Evolutionary conservation across 345 rosid genomes (phyloP).

Genomic region (Eucalyptus erythrocorys): DNA sequence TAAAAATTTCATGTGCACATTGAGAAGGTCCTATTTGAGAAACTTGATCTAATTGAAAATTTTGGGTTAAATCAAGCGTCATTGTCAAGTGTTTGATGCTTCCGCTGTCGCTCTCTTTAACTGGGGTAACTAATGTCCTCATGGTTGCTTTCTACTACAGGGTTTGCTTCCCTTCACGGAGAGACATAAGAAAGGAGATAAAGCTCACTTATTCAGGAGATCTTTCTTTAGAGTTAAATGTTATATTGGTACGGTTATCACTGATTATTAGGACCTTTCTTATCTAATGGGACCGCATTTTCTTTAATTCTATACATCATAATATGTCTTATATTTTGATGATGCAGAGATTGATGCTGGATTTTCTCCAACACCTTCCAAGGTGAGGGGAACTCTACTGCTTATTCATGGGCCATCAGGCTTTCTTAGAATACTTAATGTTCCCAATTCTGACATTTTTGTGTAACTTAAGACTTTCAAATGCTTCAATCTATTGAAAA

Average conservation of each 20-base stretch:
- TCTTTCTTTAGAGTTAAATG: conserved; percentile 60
- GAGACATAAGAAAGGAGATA: conserved; percentile 34
- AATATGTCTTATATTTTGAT: not conserved
- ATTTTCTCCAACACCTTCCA: conserved; percentile 57
- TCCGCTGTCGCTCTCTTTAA: not conserved
- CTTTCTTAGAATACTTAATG: not conserved
- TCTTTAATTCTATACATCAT: not conserved
- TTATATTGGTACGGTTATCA: conserved; percentile 36
- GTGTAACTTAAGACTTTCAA: not conserved
- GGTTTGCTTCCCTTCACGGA: conserved; percentile 57
- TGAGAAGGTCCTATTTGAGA: not conserved
- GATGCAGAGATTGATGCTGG: conserved; percentile 77
- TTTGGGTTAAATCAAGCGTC: not conserved
- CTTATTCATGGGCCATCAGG: not conserved
- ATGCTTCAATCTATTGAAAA: not conserved
- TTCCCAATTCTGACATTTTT: not conserved
- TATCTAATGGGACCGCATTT: not conserved
- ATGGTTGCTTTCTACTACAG: conserved; percentile 8
- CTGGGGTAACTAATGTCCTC: not conserved
- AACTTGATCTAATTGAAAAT: not conserved
- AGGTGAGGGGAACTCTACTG: conserved; percentile 18
- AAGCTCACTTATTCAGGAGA: conserved; percentile 38
- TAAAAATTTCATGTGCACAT: not conserved
- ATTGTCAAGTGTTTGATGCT: not conserved
- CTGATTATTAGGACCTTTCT: not conserved